phyloP scores from a whole-genome alignment of 2,329 filamentous ascomycete species.

The Arthrobotrys sinensis region DNA sequence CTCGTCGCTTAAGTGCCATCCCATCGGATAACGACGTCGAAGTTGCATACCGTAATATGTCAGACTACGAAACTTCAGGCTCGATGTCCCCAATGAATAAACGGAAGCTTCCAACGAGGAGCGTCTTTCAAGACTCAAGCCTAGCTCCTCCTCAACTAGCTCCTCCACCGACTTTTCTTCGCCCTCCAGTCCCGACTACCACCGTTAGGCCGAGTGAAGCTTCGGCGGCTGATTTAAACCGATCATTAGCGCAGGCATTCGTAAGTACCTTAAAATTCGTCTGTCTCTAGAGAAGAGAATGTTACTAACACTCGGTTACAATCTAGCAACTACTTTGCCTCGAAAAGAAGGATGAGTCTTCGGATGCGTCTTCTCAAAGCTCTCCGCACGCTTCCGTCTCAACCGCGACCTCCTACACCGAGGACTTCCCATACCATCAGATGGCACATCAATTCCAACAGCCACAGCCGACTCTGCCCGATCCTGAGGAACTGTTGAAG shows the following conservation, averaged over 20 bases:
- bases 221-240: conserved; percentile 56
- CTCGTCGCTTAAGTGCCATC: conserved; percentile 54
- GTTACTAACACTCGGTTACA: background rate
- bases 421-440: conserved; percentile 43
- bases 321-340: conserved; percentile 46
- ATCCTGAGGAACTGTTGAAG: conserved; percentile 57
- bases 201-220: conserved; percentile 22
- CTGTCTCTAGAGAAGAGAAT: background rate
- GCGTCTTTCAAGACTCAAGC: conserved; percentile 48
- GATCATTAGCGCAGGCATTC: conserved; percentile 56
- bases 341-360: conserved; percentile 57
- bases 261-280: conserved; percentile 26
- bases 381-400: conserved; percentile 51
- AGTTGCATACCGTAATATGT: conserved; percentile 54
- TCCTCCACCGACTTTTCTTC: conserved; percentile 46
- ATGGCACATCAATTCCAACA: conserved; percentile 19
- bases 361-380: conserved; percentile 46
- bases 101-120: conserved; percentile 48
- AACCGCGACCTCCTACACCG: conserved; percentile 53
- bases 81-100: conserved; percentile 51
- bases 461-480: conserved; percentile 32
- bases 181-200: conserved; percentile 15
- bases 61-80: conserved; percentile 52
- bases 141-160: conserved; percentile 45
- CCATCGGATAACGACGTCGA: conserved; percentile 55